Evolutionary conservation across 306 rosid genomes (phyloP).

Genomic region (Morella rubra): DNA sequence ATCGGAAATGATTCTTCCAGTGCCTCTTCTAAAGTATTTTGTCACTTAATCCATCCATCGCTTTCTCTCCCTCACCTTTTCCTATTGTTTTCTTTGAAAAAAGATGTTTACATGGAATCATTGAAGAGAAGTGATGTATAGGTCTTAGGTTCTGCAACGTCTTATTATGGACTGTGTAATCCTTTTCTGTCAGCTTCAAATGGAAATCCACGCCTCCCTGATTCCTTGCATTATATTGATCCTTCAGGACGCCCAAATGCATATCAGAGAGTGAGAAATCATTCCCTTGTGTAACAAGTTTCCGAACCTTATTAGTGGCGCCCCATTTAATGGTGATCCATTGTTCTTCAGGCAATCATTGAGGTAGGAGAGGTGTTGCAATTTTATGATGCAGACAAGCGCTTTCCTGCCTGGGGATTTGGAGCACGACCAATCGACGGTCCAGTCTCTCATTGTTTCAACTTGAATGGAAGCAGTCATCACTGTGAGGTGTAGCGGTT

Average conservation of each 20-base stretch:
- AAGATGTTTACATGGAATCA: background rate
- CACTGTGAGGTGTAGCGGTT: constrained; percentile 70
- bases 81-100: background rate
- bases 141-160: constrained; percentile 15
- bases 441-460: constrained; percentile 99
- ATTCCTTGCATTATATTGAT: constrained; percentile 98
- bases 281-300: constrained; percentile 24
- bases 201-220: constrained; percentile 98
- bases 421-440: constrained; percentile 99
- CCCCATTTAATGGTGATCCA: constrained; percentile 24
- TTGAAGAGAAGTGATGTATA: constrained; percentile 15
- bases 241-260: constrained; percentile 94
- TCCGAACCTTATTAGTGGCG: constrained; percentile 15
- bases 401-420: constrained; percentile 99
- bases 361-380: constrained; percentile 95
- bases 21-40: background rate
- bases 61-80: background rate
- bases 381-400: constrained; percentile 88
- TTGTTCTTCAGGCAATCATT: constrained; percentile 68
- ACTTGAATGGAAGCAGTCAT: constrained; percentile 91
- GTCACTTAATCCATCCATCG: background rate
- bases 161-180: constrained; percentile 24
- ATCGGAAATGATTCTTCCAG: background rate
- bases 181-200: constrained; percentile 81
- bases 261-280: constrained; percentile 86